Conservation (phyloP, 306 rosid genomes). For the Amphicarpaea edgeworthii region DNA sequence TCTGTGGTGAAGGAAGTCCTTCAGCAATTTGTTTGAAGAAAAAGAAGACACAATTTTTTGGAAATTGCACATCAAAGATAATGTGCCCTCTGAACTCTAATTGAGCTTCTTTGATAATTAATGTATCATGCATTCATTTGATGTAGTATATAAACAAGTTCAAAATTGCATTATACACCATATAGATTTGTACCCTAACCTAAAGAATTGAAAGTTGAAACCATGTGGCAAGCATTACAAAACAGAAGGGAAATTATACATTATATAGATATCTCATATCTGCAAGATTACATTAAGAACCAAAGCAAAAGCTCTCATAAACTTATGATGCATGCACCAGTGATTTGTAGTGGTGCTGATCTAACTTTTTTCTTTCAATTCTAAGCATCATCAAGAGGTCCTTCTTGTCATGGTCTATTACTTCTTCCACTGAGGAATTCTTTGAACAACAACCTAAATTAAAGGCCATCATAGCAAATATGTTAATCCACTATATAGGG, state of each 20-base stretch:
- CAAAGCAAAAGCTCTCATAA: constrained; percentile 21
- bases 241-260: constrained; percentile 5
- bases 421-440: constrained; percentile 62
- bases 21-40: background rate
- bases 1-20: background rate
- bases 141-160: background rate
- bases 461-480: constrained; percentile 29
- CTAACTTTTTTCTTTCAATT: constrained; percentile 8
- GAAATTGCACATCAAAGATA: background rate
- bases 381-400: constrained; percentile 25
- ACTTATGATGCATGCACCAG: constrained; percentile 20
- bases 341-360: constrained; percentile 16
- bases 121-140: background rate
- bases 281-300: constrained; percentile 16
- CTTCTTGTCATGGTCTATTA: constrained; percentile 35
- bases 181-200: background rate
- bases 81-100: background rate
- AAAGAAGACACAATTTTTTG: background rate
- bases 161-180: background rate
- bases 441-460: constrained; percentile 60
- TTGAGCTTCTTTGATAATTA: background rate
- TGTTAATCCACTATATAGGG: constrained; percentile 12
- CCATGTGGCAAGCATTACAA: constrained; percentile 13
- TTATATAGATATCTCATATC: constrained; percentile 7
- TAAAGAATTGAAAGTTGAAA: constrained; percentile 22